A percentile compares a stretch with the other conserved stretches of the same genome.
These are phyloP conservation scores for Vaccinium corymbosum DNA, from an alignment of 148 eudicot genomes.

Conservation along the genomic window DNA sequence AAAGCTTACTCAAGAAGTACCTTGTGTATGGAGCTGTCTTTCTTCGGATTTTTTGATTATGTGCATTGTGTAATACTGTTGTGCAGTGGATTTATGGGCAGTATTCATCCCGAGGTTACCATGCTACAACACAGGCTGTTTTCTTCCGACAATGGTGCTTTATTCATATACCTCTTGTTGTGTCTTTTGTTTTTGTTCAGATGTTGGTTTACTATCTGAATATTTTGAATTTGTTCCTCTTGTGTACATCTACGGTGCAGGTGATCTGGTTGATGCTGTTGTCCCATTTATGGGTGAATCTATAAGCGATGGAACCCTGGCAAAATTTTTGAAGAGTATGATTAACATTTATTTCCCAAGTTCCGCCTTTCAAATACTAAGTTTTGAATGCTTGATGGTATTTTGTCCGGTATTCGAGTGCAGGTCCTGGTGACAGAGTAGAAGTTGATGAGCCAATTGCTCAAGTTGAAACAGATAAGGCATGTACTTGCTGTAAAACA, in stretches of 20 bases:
- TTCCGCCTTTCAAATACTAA: neutral
- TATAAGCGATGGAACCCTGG: conserved; percentile 86
- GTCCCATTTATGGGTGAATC: conserved; percentile 98
- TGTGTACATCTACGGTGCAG: conserved; percentile 28
- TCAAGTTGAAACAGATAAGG: conserved; percentile 96
- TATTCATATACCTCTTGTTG: conserved; percentile 7
- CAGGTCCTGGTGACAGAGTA: conserved; percentile 89
- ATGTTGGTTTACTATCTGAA: neutral
- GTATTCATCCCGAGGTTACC: conserved; percentile 33
- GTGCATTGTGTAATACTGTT: conserved; percentile 1
- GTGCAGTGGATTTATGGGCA: conserved; percentile 44
- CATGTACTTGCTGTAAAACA: conserved; percentile 18
- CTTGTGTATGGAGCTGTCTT: neutral
- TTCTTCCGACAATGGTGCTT: conserved; percentile 61
- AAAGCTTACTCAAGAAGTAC: neutral
- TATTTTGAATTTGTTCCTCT: neutral
- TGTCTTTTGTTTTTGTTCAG: neutral
- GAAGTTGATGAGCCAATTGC: conserved; percentile 90
- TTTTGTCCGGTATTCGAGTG: conserved; percentile 18
- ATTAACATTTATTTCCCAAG: conserved; percentile 8
- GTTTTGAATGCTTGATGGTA: conserved; percentile 5
- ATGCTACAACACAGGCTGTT: conserved; percentile 38
- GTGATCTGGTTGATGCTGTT: conserved; percentile 82
- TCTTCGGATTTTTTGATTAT: conserved; percentile 12
- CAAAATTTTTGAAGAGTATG: conserved; percentile 83